These are phyloP conservation scores for Funneliformis geosporum DNA, from an alignment of 192 early-diverging fungal genomes.

Conservation along the genomic window DNA sequence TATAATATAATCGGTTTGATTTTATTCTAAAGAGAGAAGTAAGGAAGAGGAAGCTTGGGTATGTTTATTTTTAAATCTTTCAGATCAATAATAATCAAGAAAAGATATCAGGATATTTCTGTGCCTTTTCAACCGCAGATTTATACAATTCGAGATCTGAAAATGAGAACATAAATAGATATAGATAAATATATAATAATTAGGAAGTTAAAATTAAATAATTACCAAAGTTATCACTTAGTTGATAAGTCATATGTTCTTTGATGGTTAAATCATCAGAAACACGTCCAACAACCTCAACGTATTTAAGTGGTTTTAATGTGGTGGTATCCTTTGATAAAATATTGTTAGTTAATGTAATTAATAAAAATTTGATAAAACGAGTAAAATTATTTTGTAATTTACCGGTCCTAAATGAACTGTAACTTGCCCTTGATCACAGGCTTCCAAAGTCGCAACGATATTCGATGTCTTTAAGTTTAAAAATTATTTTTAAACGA, in stretches of 20 bases:
- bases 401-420: constrained; percentile 36
- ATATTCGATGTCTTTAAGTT: constrained; percentile 14
- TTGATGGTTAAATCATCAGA: constrained; percentile 35
- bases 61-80: not conserved
- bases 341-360: not conserved
- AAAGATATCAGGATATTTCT: constrained; percentile 3
- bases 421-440: constrained; percentile 41
- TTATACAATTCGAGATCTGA: constrained; percentile 40
- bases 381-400: not conserved
- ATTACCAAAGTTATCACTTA: constrained; percentile 45
- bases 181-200: not conserved
- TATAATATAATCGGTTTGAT: too few species aligned
- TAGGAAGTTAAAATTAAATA: not conserved
- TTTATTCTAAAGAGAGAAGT: too few species aligned
- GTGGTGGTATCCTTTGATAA: constrained; percentile 28
- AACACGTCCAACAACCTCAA: constrained; percentile 47
- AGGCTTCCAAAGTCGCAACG: constrained; percentile 35
- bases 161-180: not conserved
- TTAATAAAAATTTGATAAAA: not conserved
- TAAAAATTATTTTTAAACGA: not conserved
- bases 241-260: constrained; percentile 37
- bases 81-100: not conserved
- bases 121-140: constrained; percentile 33
- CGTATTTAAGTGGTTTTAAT: constrained; percentile 31
- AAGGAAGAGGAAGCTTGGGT: not conserved